phyloP scores from a whole-genome alignment of 83 land plant species.

The Thuja plicata region DNA sequence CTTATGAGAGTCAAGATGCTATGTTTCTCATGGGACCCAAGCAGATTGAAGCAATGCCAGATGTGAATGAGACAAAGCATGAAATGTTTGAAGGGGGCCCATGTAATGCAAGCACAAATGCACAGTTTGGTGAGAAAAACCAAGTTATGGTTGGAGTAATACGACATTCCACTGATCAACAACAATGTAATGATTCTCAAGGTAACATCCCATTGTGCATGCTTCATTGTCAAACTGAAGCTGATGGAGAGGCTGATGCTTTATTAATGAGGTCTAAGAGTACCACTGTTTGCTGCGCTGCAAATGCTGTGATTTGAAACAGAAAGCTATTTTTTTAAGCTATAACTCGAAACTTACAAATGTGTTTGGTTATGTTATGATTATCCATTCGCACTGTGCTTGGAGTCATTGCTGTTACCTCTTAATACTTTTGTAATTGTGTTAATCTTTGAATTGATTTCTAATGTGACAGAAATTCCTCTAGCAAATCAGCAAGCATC shows the following conservation, averaged over 20 bases:
- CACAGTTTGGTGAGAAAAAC: neutral
- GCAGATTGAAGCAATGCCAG: neutral
- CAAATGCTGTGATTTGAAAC: neutral
- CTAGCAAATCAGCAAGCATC: neutral
- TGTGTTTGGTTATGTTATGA: neutral
- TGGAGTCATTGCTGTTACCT: neutral
- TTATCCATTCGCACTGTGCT: neutral
- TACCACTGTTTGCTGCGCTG: neutral
- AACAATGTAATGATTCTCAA: slow-evolving; percentile 1
- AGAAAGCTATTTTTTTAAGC: neutral
- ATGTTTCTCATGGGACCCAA: neutral
- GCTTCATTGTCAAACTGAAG: neutral
- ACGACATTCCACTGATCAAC: neutral
- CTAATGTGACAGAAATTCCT: neutral
- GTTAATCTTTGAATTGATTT: neutral
- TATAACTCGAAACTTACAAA: neutral
- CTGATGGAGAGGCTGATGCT: neutral
- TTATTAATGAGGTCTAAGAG: neutral
- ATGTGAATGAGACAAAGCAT: neutral
- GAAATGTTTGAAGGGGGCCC: neutral
- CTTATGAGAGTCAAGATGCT: neutral
- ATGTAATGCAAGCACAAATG: neutral
- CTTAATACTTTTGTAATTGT: neutral
- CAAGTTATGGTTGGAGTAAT: too few relatives aligned
- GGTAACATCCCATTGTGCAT: neutral